Percentiles rank a stretch among this genome's conserved stretches.
phyloP scores from a whole-genome alignment of 352 stramenopile genomes.

The Phytopythium sindhum region DNA sequence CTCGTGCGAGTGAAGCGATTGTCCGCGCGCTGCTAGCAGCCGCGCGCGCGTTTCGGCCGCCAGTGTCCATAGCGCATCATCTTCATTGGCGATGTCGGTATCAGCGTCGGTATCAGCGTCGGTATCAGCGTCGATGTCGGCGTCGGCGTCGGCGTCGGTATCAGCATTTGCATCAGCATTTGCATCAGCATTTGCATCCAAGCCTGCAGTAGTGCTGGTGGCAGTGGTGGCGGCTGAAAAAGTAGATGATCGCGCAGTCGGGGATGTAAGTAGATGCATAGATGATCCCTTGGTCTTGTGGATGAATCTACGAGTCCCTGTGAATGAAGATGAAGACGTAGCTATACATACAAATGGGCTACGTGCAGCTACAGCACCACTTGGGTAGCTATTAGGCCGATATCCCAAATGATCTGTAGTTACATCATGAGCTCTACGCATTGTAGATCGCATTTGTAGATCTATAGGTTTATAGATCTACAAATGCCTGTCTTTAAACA shows the following conservation, averaged over 20 bases:
- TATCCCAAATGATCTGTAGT: background rate
- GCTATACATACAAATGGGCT: constrained; percentile 13
- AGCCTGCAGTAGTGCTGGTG: background rate
- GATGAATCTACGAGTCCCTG: background rate
- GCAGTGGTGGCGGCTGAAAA: background rate
- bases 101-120: background rate
- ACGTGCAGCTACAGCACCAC: constrained; percentile 14
- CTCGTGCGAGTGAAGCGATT: constrained; percentile 8
- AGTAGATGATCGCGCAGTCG: constrained; percentile 17
- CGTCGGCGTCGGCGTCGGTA: background rate
- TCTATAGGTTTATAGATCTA: background rate
- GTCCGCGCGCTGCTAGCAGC: constrained; percentile 13
- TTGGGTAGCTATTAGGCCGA: background rate
- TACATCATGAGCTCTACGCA: background rate
- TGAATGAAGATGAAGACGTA: background rate
- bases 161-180: too few species aligned
- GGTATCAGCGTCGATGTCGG: constrained; percentile 13
- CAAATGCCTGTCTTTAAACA: background rate
- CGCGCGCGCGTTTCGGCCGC: constrained; percentile 12
- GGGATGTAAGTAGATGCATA: constrained; percentile 3
- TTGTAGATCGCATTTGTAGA: background rate
- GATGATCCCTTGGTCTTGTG: background rate
- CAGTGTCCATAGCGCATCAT: constrained; percentile 22
- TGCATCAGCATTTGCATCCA: too few species aligned
- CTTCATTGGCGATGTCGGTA: constrained; percentile 21